phyloP scores from a whole-genome alignment of 148 eudicot genomes.

The Amaranthus palmeri region DNA sequence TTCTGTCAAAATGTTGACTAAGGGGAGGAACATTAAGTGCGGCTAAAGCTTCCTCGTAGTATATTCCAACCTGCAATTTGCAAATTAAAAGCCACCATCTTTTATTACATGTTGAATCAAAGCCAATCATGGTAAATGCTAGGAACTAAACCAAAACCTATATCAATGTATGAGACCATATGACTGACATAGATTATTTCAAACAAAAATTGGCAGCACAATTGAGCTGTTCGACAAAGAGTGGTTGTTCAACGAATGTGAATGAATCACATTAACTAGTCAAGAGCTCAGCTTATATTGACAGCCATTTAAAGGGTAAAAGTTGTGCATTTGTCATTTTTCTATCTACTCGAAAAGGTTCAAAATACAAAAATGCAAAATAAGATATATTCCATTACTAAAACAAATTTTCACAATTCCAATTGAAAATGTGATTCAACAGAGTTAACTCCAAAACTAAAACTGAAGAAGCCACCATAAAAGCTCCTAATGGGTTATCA shows the following conservation, averaged over 20 bases:
- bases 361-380: too few relatives aligned
- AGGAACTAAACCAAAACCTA: neutral
- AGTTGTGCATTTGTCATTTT: neutral
- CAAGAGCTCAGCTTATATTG: neutral
- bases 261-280: neutral
- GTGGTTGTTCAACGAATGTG: neutral
- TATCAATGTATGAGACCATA: neutral
- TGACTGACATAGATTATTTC: neutral
- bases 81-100: neutral
- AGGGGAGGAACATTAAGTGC: constrained; percentile 80
- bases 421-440: too few relatives aligned
- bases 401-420: too few relatives aligned
- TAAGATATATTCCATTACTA: too few relatives aligned
- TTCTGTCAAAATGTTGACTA: constrained; percentile 77
- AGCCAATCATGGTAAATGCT: neutral
- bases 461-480: too few relatives aligned
- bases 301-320: neutral
- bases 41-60: constrained; percentile 88
- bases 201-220: neutral
- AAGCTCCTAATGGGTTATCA: too few relatives aligned
- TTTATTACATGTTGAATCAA: neutral
- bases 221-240: neutral
- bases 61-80: constrained; percentile 65
- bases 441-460: too few relatives aligned
- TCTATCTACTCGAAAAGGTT: neutral